A percentile compares a stretch with the other conserved stretches of the same genome.
Evolutionary conservation across 108 stramenopile genomes (phyloP).

Genomic region (Cyclotella kingstonii): DNA sequence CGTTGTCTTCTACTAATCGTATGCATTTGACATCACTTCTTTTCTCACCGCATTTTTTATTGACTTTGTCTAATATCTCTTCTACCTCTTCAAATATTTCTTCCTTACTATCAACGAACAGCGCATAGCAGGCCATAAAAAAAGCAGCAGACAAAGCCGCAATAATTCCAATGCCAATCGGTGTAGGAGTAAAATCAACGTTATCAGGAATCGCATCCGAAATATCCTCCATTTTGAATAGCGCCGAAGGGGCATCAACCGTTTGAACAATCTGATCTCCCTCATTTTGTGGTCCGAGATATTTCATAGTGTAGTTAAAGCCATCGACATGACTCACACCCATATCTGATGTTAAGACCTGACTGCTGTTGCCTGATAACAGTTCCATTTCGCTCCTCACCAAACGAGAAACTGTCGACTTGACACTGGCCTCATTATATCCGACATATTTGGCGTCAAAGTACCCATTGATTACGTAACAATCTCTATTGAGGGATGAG

Average conservation of each 20-base stretch:
- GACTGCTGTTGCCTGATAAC: background rate
- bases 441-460: constrained; percentile 29
- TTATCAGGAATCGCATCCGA: constrained; percentile 1
- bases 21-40: background rate
- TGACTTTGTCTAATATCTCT: constrained; percentile 5
- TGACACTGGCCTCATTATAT: constrained; percentile 23
- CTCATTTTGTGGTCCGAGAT: background rate
- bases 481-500: constrained; percentile 1
- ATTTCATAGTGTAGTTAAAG: background rate
- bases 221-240: background rate
- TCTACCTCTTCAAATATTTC: constrained; percentile 12
- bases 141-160: constrained; percentile 19
- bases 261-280: background rate
- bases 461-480: constrained; percentile 15
- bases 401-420: constrained; percentile 16
- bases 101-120: background rate
- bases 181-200: constrained; percentile 2
- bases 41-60: background rate
- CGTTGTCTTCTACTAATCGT: background rate
- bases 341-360: background rate
- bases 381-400: constrained; percentile 15
- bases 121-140: constrained; percentile 10
- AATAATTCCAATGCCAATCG: constrained; percentile 20
- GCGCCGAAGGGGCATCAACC: constrained; percentile 5
- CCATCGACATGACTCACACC: background rate